Evolutionary conservation across 352 stramenopile genomes (phyloP).

Genomic region (Globisporangium canariense): DNA sequence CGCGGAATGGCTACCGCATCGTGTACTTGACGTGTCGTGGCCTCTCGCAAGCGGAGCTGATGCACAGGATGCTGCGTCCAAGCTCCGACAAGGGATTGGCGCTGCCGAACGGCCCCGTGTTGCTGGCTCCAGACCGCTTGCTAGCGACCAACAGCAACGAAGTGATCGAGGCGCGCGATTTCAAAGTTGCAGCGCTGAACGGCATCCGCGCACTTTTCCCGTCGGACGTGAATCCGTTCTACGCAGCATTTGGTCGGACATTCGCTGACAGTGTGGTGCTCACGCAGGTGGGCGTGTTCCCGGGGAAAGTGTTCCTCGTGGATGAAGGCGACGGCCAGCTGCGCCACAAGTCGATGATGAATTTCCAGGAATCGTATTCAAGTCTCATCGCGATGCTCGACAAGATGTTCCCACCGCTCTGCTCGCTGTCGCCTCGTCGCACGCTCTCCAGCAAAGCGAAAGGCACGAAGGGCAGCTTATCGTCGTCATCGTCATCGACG

Average conservation of each 20-base stretch:
- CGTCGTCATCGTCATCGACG: neutral
- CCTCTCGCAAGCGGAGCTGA: slow-evolving; percentile 49
- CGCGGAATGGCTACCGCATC: slow-evolving; percentile 68
- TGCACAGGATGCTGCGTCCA: slow-evolving; percentile 27
- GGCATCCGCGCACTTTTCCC: slow-evolving; percentile 68
- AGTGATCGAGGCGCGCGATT: slow-evolving; percentile 44
- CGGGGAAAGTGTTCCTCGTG: slow-evolving; percentile 72
- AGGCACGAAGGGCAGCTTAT: neutral
- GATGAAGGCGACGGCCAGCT: slow-evolving; percentile 51
- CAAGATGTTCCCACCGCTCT: slow-evolving; percentile 76
- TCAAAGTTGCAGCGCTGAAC: slow-evolving; percentile 66
- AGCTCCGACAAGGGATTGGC: slow-evolving; percentile 13
- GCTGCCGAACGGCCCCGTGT: slow-evolving; percentile 68
- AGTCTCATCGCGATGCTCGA: slow-evolving; percentile 57
- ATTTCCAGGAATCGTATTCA: slow-evolving; percentile 64
- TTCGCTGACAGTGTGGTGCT: slow-evolving; percentile 55
- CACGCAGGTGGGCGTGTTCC: slow-evolving; percentile 70
- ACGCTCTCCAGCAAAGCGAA: slow-evolving; percentile 3
- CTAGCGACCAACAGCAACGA: slow-evolving; percentile 41
- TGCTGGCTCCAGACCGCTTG: slow-evolving; percentile 62
- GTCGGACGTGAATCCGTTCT: slow-evolving; percentile 76
- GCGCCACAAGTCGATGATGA: slow-evolving; percentile 57
- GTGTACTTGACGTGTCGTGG: slow-evolving; percentile 79
- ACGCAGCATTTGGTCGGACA: slow-evolving; percentile 74
- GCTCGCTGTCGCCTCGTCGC: slow-evolving; percentile 25